Conservation (phyloP, 2,329 filamentous ascomycete genomes). For the Harringtonia aguacate region DNA sequence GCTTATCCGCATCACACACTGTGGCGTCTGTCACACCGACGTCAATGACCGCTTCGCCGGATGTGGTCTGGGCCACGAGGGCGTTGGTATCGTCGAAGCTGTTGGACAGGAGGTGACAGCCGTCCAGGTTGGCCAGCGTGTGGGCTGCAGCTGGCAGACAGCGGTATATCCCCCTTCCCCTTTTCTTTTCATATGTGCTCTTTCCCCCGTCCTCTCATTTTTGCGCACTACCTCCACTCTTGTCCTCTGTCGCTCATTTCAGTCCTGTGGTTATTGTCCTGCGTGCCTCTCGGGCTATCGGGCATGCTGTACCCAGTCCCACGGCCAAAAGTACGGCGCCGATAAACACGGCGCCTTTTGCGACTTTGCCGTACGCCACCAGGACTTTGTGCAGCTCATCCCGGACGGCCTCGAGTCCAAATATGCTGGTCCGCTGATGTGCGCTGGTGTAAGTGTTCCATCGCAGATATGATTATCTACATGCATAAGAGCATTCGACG, state of each 20-base stretch:
- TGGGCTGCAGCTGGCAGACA: conserved; percentile 53
- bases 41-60: conserved; percentile 65
- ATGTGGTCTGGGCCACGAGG: conserved; percentile 48
- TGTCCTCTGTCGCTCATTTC: background rate
- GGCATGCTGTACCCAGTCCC: conserved; percentile 2
- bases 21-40: conserved; percentile 66
- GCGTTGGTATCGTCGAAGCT: conserved; percentile 76
- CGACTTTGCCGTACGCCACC: conserved; percentile 5
- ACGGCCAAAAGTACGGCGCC: conserved; percentile 4
- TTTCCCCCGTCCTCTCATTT: background rate
- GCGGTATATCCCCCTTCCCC: no score
- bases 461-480: background rate
- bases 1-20: conserved; percentile 39
- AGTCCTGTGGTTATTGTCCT: conserved; percentile 3
- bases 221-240: background rate
- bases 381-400: conserved; percentile 7
- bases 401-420: background rate
- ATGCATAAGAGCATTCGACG: no score
- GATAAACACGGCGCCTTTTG: conserved; percentile 4
- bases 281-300: conserved; percentile 4
- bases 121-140: conserved; percentile 71
- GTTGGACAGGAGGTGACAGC: conserved; percentile 67
- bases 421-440: conserved; percentile 4
- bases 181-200: no score
- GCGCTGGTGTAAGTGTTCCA: background rate